These are phyloP conservation scores for Noccaea caerulescens DNA, from an alignment of 345 rosid species.

Conservation along the genomic window DNA sequence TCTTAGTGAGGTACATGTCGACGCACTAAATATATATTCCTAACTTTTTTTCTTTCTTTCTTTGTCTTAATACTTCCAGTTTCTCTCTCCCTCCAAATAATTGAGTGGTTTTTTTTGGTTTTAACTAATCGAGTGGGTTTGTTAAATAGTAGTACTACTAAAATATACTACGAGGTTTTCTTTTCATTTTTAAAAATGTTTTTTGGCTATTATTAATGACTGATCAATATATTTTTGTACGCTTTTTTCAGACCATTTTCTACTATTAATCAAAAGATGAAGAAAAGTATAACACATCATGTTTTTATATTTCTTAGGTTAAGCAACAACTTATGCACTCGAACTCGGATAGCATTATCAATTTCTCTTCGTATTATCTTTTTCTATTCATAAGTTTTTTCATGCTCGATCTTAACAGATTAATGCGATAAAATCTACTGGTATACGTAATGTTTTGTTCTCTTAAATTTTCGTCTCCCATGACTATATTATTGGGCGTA, in stretches of 20 bases:
- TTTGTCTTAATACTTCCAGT: background rate
- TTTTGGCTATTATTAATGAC: background rate
- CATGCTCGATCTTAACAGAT: background rate
- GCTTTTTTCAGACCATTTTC: too few relatives aligned
- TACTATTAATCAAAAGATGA: background rate
- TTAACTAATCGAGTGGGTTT: background rate
- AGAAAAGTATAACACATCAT: background rate
- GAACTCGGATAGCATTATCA: constrained; percentile 30
- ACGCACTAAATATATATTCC: constrained; percentile 23
- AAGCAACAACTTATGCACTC: constrained; percentile 26
- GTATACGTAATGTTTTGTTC: background rate
- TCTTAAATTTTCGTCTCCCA: background rate
- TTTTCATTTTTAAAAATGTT: background rate
- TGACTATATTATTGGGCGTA: constrained; percentile 5
- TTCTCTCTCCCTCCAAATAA: background rate
- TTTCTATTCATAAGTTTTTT: background rate
- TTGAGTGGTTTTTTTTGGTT: background rate
- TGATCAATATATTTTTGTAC: background rate
- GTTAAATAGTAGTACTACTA: background rate
- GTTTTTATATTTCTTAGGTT: constrained; percentile 4
- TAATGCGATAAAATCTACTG: background rate
- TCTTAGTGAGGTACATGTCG: constrained; percentile 34
- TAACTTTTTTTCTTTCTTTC: background rate
- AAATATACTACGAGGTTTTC: background rate
- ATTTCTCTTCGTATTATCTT: background rate